phyloP scores from a whole-genome alignment of 495 filamentous ascomycete species.

The Cercophora scortea region DNA sequence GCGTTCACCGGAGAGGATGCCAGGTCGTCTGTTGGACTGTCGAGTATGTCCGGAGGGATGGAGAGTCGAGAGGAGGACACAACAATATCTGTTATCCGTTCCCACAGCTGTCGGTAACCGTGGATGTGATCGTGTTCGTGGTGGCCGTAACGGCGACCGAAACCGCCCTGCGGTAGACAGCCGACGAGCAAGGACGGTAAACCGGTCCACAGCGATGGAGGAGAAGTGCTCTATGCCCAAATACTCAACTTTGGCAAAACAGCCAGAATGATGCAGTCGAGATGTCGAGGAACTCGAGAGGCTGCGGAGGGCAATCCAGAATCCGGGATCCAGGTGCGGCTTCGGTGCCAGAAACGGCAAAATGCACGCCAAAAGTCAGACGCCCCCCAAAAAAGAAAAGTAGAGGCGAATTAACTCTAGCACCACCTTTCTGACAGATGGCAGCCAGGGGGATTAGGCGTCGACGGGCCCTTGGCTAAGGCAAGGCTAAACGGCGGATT shows the following conservation, averaged over 20 bases:
- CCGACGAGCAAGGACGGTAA: background rate
- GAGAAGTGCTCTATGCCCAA: background rate
- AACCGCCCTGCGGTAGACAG: constrained; percentile 26
- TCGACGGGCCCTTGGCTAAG: background rate
- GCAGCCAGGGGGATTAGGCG: constrained; percentile 2
- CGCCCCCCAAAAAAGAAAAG: background rate
- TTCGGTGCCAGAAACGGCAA: background rate
- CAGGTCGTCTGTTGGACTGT: constrained; percentile 1
- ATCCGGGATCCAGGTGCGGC: background rate
- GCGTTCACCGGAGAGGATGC: constrained; percentile 11
- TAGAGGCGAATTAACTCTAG: constrained; percentile 15
- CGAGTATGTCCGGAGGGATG: constrained; percentile 2
- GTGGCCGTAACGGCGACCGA: constrained; percentile 1
- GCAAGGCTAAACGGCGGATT: background rate
- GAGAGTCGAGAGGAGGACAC: background rate
- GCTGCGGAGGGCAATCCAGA: background rate
- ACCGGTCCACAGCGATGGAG: background rate
- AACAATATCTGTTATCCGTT: background rate
- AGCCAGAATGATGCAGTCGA: constrained; percentile 11
- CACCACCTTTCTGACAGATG: constrained; percentile 9
- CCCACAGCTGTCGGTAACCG: no score
- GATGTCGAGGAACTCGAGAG: background rate
- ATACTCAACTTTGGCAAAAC: constrained; percentile 1
- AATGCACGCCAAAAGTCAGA: constrained; percentile 7
- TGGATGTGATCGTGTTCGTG: background rate